Base-by-base conservation (phyloP, 306 rosid genomes). In the Cajanus cajan region DNA sequence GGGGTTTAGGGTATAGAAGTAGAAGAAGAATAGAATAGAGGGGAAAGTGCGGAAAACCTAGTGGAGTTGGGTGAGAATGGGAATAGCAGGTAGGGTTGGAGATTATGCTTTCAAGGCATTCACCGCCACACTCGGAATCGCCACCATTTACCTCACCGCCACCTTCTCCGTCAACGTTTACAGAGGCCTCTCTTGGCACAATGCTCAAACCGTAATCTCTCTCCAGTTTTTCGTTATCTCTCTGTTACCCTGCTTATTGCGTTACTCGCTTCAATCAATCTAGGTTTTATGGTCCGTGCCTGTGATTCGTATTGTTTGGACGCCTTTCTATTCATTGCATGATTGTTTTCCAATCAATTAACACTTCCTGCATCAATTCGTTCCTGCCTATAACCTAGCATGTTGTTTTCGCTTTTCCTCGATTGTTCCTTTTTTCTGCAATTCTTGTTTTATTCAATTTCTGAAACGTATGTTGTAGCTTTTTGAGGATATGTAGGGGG, bases 151-250 rank as follows among this genome's bases (percentile, higher is more conserved):
- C 79, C 97, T 93, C 82, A 68, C 95, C 15, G 91, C 71, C 48
- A 86, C 92, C 24, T 93, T 91, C 85, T 91, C 97, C 66, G 48
- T 47, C 50, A 82, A 82, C 71, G 88, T 93, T 80, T 87, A 93
- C 90, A 85, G 79, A 85, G 98, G 98, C 82, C 76, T 93, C 54
- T 74, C 93, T 37, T 93, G 97, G 98, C 98, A 93, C 82, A 91
- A 93, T 11, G 84, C 93, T 85, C 98, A 93, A 87, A 68, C 90
- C 28, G 97, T 93, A 79, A 7, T 16, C 63, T 43, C 15, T 44
- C 45, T 57, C 19, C 44, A 48, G 25, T 28, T 16, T 31, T 10
- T 48, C 6, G 0, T 16, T 33, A 0, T 18, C 8, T 28, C 15
- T 41, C n/a, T 22, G 4, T 61, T 39, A 25, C 54, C 61, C n/a